These are phyloP conservation scores for Mucor saturninus DNA, from an alignment of 371 early-diverging fungal species.

Conservation along the genomic window DNA sequence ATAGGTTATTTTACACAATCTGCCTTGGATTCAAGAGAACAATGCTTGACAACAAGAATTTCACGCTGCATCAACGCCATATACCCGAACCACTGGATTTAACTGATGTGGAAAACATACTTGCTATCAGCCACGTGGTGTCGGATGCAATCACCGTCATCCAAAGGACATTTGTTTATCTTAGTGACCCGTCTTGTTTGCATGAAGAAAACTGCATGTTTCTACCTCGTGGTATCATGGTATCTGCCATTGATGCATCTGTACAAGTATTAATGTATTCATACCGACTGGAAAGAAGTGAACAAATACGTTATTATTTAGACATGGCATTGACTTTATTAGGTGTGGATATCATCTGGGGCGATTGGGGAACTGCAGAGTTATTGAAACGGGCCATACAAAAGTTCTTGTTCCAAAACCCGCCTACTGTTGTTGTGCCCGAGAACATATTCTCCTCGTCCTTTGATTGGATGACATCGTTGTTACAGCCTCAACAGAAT, in stretches of 20 bases:
- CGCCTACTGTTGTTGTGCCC: not conserved
- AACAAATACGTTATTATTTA: slow-evolving; percentile 13
- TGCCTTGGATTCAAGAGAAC: slow-evolving; percentile 13
- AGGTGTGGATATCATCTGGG: slow-evolving; percentile 9
- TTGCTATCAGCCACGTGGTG: slow-evolving; percentile 2
- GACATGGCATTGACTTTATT: slow-evolving; percentile 11
- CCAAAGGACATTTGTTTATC: not conserved
- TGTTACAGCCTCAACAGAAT: not conserved
- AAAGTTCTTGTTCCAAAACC: slow-evolving; percentile 8
- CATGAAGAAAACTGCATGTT: slow-evolving; percentile 9
- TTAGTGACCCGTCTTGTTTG: slow-evolving; percentile 2
- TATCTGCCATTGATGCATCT: slow-evolving; percentile 17
- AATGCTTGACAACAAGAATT: not conserved
- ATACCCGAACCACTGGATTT: slow-evolving; percentile 9
- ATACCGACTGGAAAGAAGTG: slow-evolving; percentile 10
- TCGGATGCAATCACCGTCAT: slow-evolving; percentile 3
- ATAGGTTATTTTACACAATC: slow-evolving; percentile 16
- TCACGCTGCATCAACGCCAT: slow-evolving; percentile 5
- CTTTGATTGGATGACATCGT: slow-evolving; percentile 1
- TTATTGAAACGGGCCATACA: not conserved
- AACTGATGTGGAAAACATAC: slow-evolving; percentile 15
- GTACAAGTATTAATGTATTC: slow-evolving; percentile 24
- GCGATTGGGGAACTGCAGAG: slow-evolving; percentile 14
- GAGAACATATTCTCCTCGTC: not conserved
- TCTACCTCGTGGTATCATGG: slow-evolving; percentile 18